Evolutionary conservation across 2,329 filamentous ascomycete species (phyloP), one percentile per base, ranked within the genome.

Genomic region (Neofusicoccum sp.): DNA sequence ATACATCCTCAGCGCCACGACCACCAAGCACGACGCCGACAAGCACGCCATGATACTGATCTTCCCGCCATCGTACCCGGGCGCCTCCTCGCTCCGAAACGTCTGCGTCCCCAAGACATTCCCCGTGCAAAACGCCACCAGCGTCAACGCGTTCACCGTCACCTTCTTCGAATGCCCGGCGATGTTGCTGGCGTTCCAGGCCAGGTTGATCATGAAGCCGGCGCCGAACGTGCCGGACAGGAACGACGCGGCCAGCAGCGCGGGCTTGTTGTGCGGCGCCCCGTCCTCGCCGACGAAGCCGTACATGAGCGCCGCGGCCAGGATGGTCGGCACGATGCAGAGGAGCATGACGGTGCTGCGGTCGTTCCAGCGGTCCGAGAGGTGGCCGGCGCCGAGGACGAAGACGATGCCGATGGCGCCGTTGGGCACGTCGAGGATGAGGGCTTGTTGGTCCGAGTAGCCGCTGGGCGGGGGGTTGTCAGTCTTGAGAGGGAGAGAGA

Each of bases 131-230:
- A 78, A 80, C 2, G 72, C 68, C 58, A 80, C 72, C 8, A 80
- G 70, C 7, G 78, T 67, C n/a, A 82, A 65, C 0, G 78, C 79
- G 41, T 79, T 80, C 49, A 78, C 74, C 1, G 78, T 79, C 26
- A 79, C 76, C 62, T 81, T 81, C 69, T 82, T 82, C 2, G 79
- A 79, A 60, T 82, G 78, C 0, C 79, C 79, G 5, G 76, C 77
- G 2, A 78, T 71, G 61, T 82, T 82, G 14, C 70, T 75, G 28
- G 78, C 75, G 9, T 79, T 78, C 77, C 76, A 79, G 8, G 76
- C 75, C 28, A 78, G 69, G 9, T 69, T 58, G 70, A 75, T 56
- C 75, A 76, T 79, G 48, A 78, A 63, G 6, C 74, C 68, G 1
- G 74, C 68, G 26, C 71, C 67, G 6, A 76, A 62, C 11, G 76